These are phyloP conservation scores for Phytophthora foliorum DNA, from an alignment of 352 stramenopile species.

Conservation along the genomic window DNA sequence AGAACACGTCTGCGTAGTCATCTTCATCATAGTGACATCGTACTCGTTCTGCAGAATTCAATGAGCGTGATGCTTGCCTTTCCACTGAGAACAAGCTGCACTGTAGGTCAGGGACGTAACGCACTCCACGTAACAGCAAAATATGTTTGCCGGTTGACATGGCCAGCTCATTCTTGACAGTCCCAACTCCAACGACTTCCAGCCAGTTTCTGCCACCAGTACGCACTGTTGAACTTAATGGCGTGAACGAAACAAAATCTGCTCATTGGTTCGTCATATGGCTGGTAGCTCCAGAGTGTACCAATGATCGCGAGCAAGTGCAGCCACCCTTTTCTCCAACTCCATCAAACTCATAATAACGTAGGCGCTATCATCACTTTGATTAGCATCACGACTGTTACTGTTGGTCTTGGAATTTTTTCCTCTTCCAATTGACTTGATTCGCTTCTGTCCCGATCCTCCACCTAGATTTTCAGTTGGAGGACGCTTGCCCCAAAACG, in stretches of 20 bases:
- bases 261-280: conserved; percentile 9
- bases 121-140: background rate
- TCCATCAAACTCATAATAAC: background rate
- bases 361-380: conserved; percentile 18
- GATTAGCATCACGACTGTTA: background rate
- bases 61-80: background rate
- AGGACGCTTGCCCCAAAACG: background rate
- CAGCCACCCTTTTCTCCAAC: background rate
- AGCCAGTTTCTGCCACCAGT: conserved; percentile 4
- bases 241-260: conserved; percentile 6
- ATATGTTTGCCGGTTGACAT: background rate
- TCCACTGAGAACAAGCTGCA: conserved; percentile 12
- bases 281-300: conserved; percentile 10
- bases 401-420: background rate
- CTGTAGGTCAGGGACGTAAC: conserved; percentile 17
- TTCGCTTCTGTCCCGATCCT: background rate
- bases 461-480: background rate
- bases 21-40: conserved; percentile 12
- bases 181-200: conserved; percentile 1
- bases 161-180: background rate
- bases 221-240: background rate
- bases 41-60: background rate
- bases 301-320: background rate
- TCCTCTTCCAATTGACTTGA: background rate
- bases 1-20: background rate